These are phyloP conservation scores for Arabis alpina DNA, from an alignment of 345 rosid species.

Conservation along the genomic window DNA sequence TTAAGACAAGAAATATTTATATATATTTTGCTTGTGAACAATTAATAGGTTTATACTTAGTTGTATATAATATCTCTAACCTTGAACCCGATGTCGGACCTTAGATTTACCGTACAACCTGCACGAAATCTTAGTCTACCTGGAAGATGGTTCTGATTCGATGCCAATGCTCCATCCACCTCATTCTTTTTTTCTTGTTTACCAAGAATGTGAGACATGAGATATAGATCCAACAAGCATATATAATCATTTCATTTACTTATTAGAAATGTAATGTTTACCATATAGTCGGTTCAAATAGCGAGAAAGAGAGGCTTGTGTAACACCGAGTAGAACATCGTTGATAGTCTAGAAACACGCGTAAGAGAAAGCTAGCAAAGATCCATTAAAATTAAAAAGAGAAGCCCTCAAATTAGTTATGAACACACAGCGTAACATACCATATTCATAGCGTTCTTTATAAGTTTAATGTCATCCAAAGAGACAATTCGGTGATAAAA, in stretches of 20 bases:
- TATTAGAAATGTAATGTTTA: conserved; percentile 5
- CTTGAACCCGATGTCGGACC: conserved; percentile 61
- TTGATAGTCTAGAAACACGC: conserved; percentile 58
- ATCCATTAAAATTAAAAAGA: conserved; percentile 14
- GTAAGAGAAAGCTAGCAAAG: background rate
- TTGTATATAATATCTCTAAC: conserved; percentile 30
- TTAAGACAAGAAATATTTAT: background rate
- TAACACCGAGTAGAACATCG: conserved; percentile 66
- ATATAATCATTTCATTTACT: background rate
- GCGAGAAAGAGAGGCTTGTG: conserved; percentile 66
- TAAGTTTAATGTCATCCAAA: conserved; percentile 61
- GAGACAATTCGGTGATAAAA: conserved; percentile 51
- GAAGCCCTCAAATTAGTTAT: background rate
- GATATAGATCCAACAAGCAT: background rate
- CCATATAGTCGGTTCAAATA: conserved; percentile 44
- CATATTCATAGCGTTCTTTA: conserved; percentile 40
- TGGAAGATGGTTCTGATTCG: conserved; percentile 37
- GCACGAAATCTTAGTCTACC: conserved; percentile 48
- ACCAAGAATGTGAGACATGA: conserved; percentile 2
- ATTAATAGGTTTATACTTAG: background rate
- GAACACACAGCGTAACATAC: conserved; percentile 11
- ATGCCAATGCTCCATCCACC: conserved; percentile 12
- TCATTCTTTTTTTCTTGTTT: conserved; percentile 23
- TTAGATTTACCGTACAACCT: conserved; percentile 54
- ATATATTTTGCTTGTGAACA: background rate